Conservation (phyloP, 1,139 yeast species). For the Keqinozyma sinolaborantium region DNA sequence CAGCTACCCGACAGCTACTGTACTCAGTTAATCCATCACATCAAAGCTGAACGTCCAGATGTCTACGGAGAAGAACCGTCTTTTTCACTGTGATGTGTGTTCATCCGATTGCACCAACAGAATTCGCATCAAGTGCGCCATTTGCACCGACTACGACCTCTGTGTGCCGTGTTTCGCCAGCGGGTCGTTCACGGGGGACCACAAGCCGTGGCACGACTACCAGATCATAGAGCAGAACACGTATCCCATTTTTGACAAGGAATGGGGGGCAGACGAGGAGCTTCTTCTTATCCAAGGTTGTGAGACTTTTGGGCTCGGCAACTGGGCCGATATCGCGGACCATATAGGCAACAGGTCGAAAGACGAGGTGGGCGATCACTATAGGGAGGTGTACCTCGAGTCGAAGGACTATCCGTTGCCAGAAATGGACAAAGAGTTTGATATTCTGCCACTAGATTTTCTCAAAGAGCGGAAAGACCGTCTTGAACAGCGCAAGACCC, state of each 20-base stretch:
- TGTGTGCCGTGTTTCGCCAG: constrained; percentile 96
- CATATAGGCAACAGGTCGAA: constrained; percentile 90
- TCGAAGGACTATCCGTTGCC: constrained; percentile 78
- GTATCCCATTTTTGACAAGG: constrained; percentile 83
- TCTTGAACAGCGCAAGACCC: constrained; percentile 63
- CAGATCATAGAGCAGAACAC: constrained; percentile 91
- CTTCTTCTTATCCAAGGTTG: constrained; percentile 84
- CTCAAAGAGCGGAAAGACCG: constrained; percentile 65
- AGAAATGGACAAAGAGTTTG: constrained; percentile 68
- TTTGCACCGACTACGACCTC: constrained; percentile 87
- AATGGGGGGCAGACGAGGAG: constrained; percentile 99
- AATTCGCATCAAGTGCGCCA: constrained; percentile 87
- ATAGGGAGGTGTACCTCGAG: constrained; percentile 64
- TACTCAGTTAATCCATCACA: no score
- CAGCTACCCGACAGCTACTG: no score
- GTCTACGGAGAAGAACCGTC: constrained; percentile 16
- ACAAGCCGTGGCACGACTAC: constrained; percentile 93
- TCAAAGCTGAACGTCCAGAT: no score
- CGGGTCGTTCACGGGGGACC: constrained; percentile 78
- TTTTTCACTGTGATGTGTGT: constrained; percentile 93
- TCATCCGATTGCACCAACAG: constrained; percentile 92
- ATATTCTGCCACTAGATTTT: constrained; percentile 66
- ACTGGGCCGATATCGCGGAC: constrained; percentile 96
- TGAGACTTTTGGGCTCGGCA: constrained; percentile 87
- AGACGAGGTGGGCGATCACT: constrained; percentile 88